These are phyloP conservation scores for Citrus sp. DNA, from an alignment of 345 rosid genomes.

Conservation along the genomic window DNA sequence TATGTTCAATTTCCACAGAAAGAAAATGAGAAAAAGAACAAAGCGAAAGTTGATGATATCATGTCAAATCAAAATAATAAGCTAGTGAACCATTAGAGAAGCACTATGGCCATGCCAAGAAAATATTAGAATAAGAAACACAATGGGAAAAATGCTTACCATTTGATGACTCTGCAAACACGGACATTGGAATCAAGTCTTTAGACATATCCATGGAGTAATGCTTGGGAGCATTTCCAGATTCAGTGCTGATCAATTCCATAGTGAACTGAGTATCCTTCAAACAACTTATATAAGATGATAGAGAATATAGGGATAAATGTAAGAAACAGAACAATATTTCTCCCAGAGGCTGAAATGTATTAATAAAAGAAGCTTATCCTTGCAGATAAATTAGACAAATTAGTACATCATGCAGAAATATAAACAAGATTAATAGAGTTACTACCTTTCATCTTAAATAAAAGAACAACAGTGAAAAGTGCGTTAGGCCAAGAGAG, in stretches of 20 bases:
- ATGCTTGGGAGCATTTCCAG: conserved; percentile 56
- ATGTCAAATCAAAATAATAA: not conserved
- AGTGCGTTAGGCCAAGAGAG: not conserved
- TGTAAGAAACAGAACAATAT: not conserved
- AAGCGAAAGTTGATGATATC: not conserved
- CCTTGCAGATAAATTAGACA: not conserved
- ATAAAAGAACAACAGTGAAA: not conserved
- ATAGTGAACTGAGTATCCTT: conserved; percentile 51
- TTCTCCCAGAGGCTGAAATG: not conserved
- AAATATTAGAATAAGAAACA: not conserved
- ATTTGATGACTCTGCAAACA: conserved; percentile 57
- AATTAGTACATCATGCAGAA: not conserved
- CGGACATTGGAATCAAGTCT: conserved; percentile 68
- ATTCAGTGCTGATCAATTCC: conserved; percentile 67
- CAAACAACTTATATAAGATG: not conserved
- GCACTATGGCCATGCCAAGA: not conserved
- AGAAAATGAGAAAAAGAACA: not conserved
- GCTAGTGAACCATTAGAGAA: not conserved
- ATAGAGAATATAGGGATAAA: not conserved
- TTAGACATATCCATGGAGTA: conserved; percentile 77
- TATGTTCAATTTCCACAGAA: not conserved
- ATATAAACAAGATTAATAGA: not conserved
- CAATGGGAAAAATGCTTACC: conserved; percentile 36
- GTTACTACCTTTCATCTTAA: not conserved
- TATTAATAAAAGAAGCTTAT: not conserved